These are phyloP conservation scores for Sporisorium exsertum DNA, from an alignment of 1,284 basidiomycete genomes.

Conservation along the genomic window DNA sequence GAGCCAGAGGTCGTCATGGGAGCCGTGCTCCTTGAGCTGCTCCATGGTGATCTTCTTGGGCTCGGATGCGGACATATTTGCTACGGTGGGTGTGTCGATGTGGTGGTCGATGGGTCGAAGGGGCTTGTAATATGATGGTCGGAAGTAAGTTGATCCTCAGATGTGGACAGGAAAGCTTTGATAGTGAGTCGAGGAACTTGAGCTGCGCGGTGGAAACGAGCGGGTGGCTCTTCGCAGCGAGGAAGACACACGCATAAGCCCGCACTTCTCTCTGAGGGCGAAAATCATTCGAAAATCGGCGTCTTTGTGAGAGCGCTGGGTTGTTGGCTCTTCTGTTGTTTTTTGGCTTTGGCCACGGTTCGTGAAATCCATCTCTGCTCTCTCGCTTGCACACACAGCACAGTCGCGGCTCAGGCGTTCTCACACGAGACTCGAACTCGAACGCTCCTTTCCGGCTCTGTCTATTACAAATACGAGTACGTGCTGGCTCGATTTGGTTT, in stretches of 20 bases:
- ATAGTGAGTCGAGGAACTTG: background rate
- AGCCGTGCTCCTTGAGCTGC: constrained; percentile 64
- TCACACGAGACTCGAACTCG: background rate
- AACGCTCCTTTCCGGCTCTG: background rate
- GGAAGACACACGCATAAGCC: constrained; percentile 1
- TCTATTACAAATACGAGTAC: constrained; percentile 1
- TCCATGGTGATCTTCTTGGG: constrained; percentile 65
- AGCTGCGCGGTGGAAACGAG: constrained; percentile 1
- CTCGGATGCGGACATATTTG: constrained; percentile 19
- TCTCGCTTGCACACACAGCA: background rate
- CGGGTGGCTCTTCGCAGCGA: background rate
- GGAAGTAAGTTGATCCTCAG: background rate
- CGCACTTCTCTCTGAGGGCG: background rate
- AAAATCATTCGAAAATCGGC: constrained; percentile 8
- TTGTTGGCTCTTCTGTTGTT: background rate
- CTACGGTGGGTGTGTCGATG: constrained; percentile 1
- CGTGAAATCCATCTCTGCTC: constrained; percentile 3
- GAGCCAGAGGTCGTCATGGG: constrained; percentile 66
- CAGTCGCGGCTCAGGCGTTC: constrained; percentile 2
- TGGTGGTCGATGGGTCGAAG: background rate
- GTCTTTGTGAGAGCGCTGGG: constrained; percentile 1
- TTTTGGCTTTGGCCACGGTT: background rate
- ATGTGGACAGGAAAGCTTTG: background rate
- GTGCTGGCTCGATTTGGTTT: background rate
- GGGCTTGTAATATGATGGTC: background rate